Conservation (phyloP, 768 basidiomycete genomes). For the Coprinopsis sp. region DNA sequence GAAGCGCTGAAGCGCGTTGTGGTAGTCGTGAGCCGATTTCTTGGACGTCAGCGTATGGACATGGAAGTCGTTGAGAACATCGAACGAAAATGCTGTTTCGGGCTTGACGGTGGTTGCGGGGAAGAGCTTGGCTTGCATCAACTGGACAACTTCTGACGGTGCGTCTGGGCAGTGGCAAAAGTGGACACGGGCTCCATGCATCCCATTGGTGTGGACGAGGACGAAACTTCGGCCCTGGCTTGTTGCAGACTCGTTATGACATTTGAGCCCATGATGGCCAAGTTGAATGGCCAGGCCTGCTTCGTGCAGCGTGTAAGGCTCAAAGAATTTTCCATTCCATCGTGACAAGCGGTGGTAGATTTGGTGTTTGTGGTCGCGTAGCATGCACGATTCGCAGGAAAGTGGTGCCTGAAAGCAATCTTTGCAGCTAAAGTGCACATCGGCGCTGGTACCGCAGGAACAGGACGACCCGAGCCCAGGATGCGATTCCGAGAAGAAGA, state of each 20-base stretch:
- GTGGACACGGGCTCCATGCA: constrained; percentile 10
- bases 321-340: constrained; percentile 15
- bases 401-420: neutral
- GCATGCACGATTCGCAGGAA: constrained; percentile 7
- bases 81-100: constrained; percentile 16
- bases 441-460: neutral
- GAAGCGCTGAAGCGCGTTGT: constrained; percentile 14
- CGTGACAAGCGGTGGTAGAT: constrained; percentile 16
- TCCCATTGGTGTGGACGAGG: constrained; percentile 16
- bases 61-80: constrained; percentile 25
- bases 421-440: neutral
- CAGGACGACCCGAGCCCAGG: neutral
- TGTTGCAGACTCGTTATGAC: constrained; percentile 7
- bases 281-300: constrained; percentile 9
- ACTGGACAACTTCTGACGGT: constrained; percentile 1
- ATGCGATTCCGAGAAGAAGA: neutral
- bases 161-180: constrained; percentile 10
- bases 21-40: constrained; percentile 26
- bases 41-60: constrained; percentile 27
- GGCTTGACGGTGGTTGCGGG: constrained; percentile 15
- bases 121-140: constrained; percentile 6
- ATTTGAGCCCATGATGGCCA: constrained; percentile 14
- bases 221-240: neutral
- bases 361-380: constrained; percentile 10
- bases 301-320: constrained; percentile 2